These are phyloP conservation scores for Monosporascus sp. DNA, from an alignment of 2,329 filamentous ascomycete species.

Conservation along the genomic window DNA sequence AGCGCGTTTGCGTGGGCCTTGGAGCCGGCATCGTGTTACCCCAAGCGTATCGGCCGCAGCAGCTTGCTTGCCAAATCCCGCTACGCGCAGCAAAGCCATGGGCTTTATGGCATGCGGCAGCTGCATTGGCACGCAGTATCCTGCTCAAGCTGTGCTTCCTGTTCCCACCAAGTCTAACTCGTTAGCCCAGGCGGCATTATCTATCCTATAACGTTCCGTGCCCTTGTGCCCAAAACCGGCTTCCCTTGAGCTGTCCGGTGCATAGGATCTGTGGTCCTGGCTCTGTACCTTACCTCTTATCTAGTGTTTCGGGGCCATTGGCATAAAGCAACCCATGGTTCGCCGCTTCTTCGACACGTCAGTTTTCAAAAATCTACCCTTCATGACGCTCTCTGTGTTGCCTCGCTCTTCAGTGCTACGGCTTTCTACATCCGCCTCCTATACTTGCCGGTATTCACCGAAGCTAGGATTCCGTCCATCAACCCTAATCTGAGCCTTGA, in stretches of 20 bases:
- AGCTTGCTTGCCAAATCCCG: conserved; percentile 9
- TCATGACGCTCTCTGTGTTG: too few relatives aligned
- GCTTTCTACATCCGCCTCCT: too few relatives aligned
- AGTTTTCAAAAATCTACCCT: too few relatives aligned
- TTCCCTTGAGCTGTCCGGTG: conserved; percentile 16
- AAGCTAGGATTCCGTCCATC: too few relatives aligned
- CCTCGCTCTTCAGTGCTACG: too few relatives aligned
- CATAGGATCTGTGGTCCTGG: conserved; percentile 9
- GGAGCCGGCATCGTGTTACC: conserved; percentile 11
- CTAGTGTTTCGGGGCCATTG: too few relatives aligned
- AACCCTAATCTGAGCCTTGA: too few relatives aligned
- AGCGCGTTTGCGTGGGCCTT: conserved; percentile 10
- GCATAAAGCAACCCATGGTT: too few relatives aligned
- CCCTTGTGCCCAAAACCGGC: conserved; percentile 3
- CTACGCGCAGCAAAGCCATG: conserved; percentile 14
- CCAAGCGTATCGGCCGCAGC: too few relatives aligned
- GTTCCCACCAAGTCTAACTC: too few relatives aligned
- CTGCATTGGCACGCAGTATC: conserved; percentile 6
- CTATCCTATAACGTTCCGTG: conserved; percentile 11
- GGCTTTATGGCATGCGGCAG: conserved; percentile 12
- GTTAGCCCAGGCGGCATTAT: conserved; percentile 10
- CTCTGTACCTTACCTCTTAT: background rate
- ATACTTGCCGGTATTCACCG: too few relatives aligned
- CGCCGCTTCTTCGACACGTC: too few relatives aligned
- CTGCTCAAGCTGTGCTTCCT: background rate